A percentile compares a stretch with the other conserved stretches of the same genome.
These are phyloP conservation scores for Lecanoromycetidae sp. DNA, from an alignment of 2,329 filamentous ascomycete species.

Conservation along the genomic window DNA sequence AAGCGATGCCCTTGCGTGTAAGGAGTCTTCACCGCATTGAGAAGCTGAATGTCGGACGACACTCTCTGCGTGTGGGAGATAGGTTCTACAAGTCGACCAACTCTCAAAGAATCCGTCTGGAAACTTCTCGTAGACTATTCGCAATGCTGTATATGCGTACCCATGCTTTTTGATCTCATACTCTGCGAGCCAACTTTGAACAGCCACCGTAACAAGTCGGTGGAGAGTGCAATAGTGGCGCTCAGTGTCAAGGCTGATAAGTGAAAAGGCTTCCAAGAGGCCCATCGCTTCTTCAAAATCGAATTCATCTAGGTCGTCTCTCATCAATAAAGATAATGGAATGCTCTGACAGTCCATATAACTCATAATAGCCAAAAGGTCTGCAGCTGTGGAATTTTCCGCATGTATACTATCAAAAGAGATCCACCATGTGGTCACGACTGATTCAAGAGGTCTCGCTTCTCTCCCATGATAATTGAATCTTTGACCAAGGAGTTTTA, in stretches of 20 bases:
- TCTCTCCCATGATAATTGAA: conserved; percentile 11
- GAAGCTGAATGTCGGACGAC: neutral
- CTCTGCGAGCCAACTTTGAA: conserved; percentile 8
- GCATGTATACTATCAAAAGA: conserved; percentile 9
- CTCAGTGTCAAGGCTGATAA: conserved; percentile 5
- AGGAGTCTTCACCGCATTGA: neutral
- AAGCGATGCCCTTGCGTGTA: conserved; percentile 4
- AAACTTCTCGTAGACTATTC: neutral
- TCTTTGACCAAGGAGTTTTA: conserved; percentile 5
- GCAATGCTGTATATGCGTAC: neutral
- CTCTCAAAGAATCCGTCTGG: conserved; percentile 7
- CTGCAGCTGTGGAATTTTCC: conserved; percentile 11
- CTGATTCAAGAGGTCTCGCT: conserved; percentile 4
- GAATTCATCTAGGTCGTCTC: neutral
- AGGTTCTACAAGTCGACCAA: conserved; percentile 9
- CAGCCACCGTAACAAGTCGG: conserved; percentile 10
- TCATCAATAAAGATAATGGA: conserved; percentile 6
- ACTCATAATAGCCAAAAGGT: conserved; percentile 13
- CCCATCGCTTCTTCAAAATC: conserved; percentile 15
- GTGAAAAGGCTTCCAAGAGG: conserved; percentile 11
- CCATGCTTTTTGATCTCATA: neutral
- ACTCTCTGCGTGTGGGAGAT: conserved; percentile 11
- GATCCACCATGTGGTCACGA: conserved; percentile 14
- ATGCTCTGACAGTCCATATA: conserved; percentile 10
- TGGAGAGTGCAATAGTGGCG: conserved; percentile 7